Evolutionary conservation across 805 yeast species (phyloP).

Genomic region (Barnettozyma vustinii): DNA sequence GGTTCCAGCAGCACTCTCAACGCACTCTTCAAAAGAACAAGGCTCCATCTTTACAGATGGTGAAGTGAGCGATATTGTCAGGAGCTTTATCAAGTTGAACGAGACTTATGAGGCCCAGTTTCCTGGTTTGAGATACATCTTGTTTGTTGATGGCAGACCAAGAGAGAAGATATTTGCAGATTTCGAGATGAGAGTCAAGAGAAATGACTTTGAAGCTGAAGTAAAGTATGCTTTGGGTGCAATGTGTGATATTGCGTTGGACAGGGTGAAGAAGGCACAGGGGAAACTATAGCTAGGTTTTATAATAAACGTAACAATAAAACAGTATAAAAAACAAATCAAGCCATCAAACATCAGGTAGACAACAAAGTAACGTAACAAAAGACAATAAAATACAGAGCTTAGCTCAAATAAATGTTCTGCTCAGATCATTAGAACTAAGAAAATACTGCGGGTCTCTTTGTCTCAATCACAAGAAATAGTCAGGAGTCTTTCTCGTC

Average conservation of each 20-base stretch:
- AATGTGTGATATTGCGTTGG: conserved; percentile 88
- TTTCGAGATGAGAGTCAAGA: conserved; percentile 53
- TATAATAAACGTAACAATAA: not conserved
- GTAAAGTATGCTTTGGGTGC: conserved; percentile 68
- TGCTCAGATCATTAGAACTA: not conserved
- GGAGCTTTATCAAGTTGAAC: conserved; percentile 48
- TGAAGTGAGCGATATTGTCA: conserved; percentile 37
- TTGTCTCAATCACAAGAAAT: conserved; percentile 56
- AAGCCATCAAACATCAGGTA: not conserved
- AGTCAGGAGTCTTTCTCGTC: conserved; percentile 94
- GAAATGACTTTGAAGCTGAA: conserved; percentile 52
- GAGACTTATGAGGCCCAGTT: conserved; percentile 54
- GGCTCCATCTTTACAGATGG: conserved; percentile 52
- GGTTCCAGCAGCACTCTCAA: conserved; percentile 50
- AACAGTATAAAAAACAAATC: not conserved
- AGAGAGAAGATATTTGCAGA: conserved; percentile 58
- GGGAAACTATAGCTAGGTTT: not conserved
- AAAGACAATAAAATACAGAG: not conserved
- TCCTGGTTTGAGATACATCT: conserved; percentile 77
- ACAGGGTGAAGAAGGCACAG: conserved; percentile 56
- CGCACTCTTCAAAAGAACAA: conserved; percentile 70
- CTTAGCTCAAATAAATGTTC: not conserved
- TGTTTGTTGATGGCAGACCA: conserved; percentile 81
- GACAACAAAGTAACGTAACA: not conserved
- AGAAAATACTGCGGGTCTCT: not conserved